These are phyloP conservation scores for Neoarthrinium moseri DNA, from an alignment of 2,329 filamentous ascomycete species.

Conservation along the genomic window DNA sequence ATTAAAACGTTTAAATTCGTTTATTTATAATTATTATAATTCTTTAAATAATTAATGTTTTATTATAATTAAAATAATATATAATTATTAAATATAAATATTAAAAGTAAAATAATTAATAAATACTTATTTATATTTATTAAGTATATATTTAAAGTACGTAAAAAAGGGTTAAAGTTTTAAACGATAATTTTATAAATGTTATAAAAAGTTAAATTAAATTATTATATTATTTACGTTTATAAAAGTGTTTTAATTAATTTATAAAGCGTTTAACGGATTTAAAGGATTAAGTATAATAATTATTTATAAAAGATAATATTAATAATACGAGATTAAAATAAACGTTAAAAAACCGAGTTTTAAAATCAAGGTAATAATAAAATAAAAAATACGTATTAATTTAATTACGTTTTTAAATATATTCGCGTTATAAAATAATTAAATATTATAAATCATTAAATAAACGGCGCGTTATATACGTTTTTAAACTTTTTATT, in stretches of 20 bases:
- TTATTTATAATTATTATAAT: constrained; percentile 3
- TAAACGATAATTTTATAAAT: not conserved
- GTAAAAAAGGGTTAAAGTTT: not conserved
- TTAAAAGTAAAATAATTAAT: not conserved
- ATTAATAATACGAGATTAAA: not conserved
- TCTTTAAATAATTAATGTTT: constrained; percentile 1
- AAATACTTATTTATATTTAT: not conserved
- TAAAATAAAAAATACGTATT: no score
- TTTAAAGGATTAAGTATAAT: not conserved
- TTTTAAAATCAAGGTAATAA: no score
- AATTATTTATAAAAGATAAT: not conserved
- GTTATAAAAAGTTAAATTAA: not conserved
- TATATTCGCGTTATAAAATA: no score
- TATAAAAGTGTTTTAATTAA: not conserved
- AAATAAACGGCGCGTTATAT: constrained; percentile 2
- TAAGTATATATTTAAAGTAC: not conserved
- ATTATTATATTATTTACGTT: not conserved
- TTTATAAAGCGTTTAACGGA: not conserved
- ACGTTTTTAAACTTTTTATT: constrained; percentile 9
- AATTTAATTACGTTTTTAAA: no score
- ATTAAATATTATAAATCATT: constrained; percentile 4
- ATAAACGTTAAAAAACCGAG: not conserved
- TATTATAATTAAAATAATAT: not conserved
- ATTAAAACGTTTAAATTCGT: constrained; percentile 6
- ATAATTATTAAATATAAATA: not conserved